Percentiles rank a stretch among this genome's conserved stretches.
phyloP scores from a whole-genome alignment of 176 grass and related monocot species.

The Raddia distichophylla region DNA sequence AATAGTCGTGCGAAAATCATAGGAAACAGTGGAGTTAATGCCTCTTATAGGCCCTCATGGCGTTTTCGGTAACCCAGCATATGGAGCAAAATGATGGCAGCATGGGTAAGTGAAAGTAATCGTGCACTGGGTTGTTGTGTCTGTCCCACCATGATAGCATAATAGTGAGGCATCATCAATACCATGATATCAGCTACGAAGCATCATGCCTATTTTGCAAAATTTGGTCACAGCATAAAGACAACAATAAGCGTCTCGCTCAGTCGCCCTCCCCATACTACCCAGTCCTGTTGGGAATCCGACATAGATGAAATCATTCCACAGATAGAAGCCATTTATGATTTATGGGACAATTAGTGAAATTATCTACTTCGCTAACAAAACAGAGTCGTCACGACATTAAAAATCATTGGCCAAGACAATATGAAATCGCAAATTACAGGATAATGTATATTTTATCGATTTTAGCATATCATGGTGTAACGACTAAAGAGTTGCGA shows the following conservation, averaged over 20 bases:
- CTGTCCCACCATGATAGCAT: slow-evolving; percentile 38
- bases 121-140: slow-evolving; percentile 34
- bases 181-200: slow-evolving; percentile 18
- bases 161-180: slow-evolving; percentile 16
- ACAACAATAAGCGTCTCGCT: slow-evolving; percentile 22
- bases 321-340: slow-evolving; percentile 42
- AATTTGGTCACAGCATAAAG: slow-evolving; percentile 27
- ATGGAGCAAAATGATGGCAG: slow-evolving; percentile 46
- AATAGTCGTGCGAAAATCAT: slow-evolving; percentile 42
- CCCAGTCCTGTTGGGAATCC: slow-evolving; percentile 23
- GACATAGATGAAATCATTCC: slow-evolving; percentile 41
- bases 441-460: slow-evolving; percentile 42
- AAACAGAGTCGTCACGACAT: slow-evolving; percentile 10
- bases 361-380: slow-evolving; percentile 40
- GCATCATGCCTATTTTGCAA: slow-evolving; percentile 42
- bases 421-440: slow-evolving; percentile 10
- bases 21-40: slow-evolving; percentile 30
- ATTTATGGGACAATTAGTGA: slow-evolving; percentile 37
- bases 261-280: slow-evolving; percentile 1
- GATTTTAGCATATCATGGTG: slow-evolving; percentile 32
- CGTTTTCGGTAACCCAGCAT: slow-evolving; percentile 29
- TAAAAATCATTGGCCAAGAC: slow-evolving; percentile 24
- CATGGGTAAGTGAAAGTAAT: slow-evolving; percentile 46
- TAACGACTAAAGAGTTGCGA: slow-evolving; percentile 34
- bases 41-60: slow-evolving; percentile 34